These are phyloP conservation scores for Zopfochytrium polystomum DNA, from an alignment of 371 early-diverging fungal genomes.

Conservation along the genomic window DNA sequence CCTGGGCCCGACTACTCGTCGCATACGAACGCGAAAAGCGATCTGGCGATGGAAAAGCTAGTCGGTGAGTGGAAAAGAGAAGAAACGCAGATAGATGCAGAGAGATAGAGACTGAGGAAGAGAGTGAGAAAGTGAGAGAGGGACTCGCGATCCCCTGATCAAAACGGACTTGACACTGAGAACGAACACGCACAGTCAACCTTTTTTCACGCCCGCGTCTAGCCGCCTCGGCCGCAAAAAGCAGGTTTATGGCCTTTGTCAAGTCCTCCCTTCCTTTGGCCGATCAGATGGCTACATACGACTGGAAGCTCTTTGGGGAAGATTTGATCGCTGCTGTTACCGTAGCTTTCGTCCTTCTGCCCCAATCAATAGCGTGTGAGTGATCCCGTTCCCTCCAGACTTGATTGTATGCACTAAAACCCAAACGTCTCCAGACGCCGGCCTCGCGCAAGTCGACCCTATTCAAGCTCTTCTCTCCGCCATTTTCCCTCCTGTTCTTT, in stretches of 20 bases:
- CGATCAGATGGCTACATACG: slow-evolving; percentile 28
- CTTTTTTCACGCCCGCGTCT: not conserved
- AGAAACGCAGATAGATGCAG: too few species aligned
- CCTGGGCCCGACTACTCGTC: not conserved
- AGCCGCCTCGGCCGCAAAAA: not conserved
- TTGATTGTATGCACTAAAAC: too few species aligned
- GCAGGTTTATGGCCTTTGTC: not conserved
- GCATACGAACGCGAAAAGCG: not conserved
- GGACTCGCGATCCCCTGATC: not conserved
- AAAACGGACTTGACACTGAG: not conserved
- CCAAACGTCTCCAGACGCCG: slow-evolving; percentile 8
- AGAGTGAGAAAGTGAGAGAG: too few species aligned
- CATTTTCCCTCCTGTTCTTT: slow-evolving; percentile 35
- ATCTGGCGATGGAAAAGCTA: not conserved
- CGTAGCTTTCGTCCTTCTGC: slow-evolving; percentile 34
- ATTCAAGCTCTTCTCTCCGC: slow-evolving; percentile 31
- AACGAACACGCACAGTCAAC: not conserved
- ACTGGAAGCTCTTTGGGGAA: slow-evolving; percentile 12
- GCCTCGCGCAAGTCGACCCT: slow-evolving; percentile 29
- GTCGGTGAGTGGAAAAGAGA: not conserved
- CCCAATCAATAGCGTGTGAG: slow-evolving; percentile 41
- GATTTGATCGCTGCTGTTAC: slow-evolving; percentile 37
- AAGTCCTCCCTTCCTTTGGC: slow-evolving; percentile 22
- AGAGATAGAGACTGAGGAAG: too few species aligned
- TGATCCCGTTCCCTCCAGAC: not conserved